Base-by-base conservation (phyloP, 1,284 basidiomycete genomes). In the Sanghuangporus sanghuang region DNA sequence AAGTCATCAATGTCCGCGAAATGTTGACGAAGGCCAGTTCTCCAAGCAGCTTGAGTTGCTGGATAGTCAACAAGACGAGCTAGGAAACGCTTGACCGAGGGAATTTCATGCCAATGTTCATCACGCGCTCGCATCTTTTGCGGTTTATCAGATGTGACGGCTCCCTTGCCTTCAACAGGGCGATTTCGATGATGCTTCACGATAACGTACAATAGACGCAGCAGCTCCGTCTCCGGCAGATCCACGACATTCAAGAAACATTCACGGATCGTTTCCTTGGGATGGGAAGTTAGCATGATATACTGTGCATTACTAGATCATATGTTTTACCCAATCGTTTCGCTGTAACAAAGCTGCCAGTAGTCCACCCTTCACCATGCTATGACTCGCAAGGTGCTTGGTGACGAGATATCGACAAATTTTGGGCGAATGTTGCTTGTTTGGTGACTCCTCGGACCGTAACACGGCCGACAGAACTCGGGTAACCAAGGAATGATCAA, bases 321-420 rank as follows among this genome's bases (percentile, higher is more conserved):
- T 55, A 46, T 40, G 14, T 72, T 82, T 63, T 70, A 90, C 89
- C 89, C 89, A 91, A 69, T 91, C 90, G 53, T 78, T 76, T 62
- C 78, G 79, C 59, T 76, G 70, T 50, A 78, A 74, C 44, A 92
- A 71, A 5, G 76, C 76, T 11, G 75, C 74, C 36, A 91, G 68
- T 16, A 91, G 70, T 2, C 84, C 85, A 21, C 79, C 80, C 1
- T 81, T 75, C 12, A 89, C 68, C 85, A 90, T 89, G 35, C 75
- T 78, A 39, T 81, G 77, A 62, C 80, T 85, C 16, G 90, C 80
- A 3, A 81, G 75, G 2, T 78, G 73, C 60, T 74, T 77, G 69
- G 82, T 77, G 4, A 92, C 73, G 27, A 91, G 76, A 70, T 79
- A 78, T 40, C 76, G 75, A n/a, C 84, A 73, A 44, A 87, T 78